These are phyloP conservation scores for Chaetomidium leptoderma DNA, from an alignment of 495 filamentous ascomycete genomes.

Conservation along the genomic window DNA sequence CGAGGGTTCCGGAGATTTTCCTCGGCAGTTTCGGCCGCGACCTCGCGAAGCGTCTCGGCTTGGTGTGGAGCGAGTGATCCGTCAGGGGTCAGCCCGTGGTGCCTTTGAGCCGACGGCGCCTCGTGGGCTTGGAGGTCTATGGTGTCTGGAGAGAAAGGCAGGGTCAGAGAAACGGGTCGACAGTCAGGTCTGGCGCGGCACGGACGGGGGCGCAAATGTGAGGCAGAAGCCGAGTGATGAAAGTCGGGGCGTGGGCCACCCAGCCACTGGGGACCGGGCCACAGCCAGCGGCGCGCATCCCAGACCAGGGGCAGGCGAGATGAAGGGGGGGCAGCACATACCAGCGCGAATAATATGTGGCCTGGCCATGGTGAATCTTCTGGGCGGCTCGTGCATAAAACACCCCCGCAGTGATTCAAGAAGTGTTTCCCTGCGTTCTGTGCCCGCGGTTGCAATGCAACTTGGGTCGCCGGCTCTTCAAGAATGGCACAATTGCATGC, in stretches of 20 bases:
- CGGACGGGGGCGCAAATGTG: conserved; percentile 11
- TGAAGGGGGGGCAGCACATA: conserved; percentile 40
- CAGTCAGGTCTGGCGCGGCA: conserved; percentile 7
- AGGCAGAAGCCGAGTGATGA: conserved; percentile 12
- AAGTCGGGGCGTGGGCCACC: neutral
- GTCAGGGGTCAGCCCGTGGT: conserved; percentile 41
- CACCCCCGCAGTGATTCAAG: conserved; percentile 17
- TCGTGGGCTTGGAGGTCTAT: conserved; percentile 87
- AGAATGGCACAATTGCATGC: conserved; percentile 7
- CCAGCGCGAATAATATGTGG: conserved; percentile 76
- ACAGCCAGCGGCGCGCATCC: conserved; percentile 18
- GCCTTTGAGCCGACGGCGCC: conserved; percentile 77
- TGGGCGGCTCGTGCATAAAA: conserved; percentile 18
- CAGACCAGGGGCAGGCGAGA: conserved; percentile 21
- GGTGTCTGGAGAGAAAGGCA: conserved; percentile 60
- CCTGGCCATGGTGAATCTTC: conserved; percentile 63
- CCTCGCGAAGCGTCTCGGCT: conserved; percentile 72
- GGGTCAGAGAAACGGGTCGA: conserved; percentile 21
- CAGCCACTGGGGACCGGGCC: conserved; percentile 29
- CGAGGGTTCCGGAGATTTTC: conserved; percentile 55
- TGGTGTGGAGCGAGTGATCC: conserved; percentile 76
- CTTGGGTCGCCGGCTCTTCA: neutral
- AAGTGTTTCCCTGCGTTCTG: conserved; percentile 1
- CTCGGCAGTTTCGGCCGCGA: conserved; percentile 67
- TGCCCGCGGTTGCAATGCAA: neutral